Base-by-base conservation (phyloP, 208 protist genomes). In the Kentomonas sorsogonicus region DNA sequence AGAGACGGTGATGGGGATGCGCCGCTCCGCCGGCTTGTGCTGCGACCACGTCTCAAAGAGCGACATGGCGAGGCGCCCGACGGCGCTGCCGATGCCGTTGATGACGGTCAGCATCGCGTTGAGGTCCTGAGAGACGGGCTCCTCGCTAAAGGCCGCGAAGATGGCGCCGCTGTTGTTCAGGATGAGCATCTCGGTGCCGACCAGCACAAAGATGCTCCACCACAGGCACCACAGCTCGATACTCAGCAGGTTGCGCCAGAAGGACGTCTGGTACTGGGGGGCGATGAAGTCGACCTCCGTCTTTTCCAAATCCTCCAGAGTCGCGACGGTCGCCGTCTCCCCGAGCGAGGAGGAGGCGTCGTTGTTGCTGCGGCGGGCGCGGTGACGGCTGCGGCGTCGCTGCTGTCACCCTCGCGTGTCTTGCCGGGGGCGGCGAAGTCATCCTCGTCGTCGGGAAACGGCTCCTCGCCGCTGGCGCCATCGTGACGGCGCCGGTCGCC, bases 141-240 rank as follows among this genome's bases (percentile, higher is more conserved):
- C 56, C 29, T 64, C 74, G 16, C 72, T 53, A 6, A 89, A 45
- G 9, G 82, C 70, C 5, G 30, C 68, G 18, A 73, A 69, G 20
- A 89, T 76, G 59, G 67, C 77, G 27, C 55, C 47, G 33, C 75
- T 61, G 51, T 86, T 89, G 41, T 66, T 74, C 34, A 79, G 81
- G 33, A 89, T 56, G 2, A 89, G 70, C 20, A 73, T 63, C 60
- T 74, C 63, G 9, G 66, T 53, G 5, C 77, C 75, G 0, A 65
- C 29, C 4, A 68, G 60, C 16, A 26, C 39, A 63, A 89, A 82
- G 29, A 79, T 52, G 9, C 68, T 72, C 69, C 69, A 79, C 50
- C 65, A 70, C 40, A 82, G 53, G 31, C 53, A 57, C 81, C 81
- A 89, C 23, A 89, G 33, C 31, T 77, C 54, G 13, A 66, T 23